phyloP scores from a whole-genome alignment of 225 moss, liverwort and hornwort genomes.

The Rhytidiadelphus loreus region DNA sequence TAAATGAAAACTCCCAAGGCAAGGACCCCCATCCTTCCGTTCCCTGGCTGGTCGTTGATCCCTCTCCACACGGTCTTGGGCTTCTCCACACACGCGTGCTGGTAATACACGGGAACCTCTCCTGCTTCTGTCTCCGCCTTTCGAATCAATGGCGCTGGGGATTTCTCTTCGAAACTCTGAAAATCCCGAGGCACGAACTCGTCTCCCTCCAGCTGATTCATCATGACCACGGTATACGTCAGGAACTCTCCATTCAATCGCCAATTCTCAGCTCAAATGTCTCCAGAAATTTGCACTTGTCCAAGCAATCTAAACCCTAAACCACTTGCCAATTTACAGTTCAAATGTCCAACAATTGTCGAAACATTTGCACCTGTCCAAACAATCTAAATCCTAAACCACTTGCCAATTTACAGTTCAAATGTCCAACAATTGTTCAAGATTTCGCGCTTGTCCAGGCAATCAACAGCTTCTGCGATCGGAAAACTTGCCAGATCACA shows the following conservation, averaged over 20 bases:
- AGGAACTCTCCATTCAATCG: background rate
- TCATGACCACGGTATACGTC: background rate
- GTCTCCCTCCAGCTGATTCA: background rate
- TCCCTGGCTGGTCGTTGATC: background rate
- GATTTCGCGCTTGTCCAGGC: background rate
- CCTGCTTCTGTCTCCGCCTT: background rate
- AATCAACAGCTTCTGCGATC: background rate
- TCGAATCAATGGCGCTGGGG: background rate
- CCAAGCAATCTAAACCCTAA: too few relatives aligned
- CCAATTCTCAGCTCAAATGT: background rate
- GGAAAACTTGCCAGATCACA: too few relatives aligned
- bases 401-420: background rate
- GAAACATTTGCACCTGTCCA: background rate
- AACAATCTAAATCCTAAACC: too few relatives aligned
- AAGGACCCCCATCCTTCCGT: background rate
- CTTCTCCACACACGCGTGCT: slow-evolving; percentile 2
- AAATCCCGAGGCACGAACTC: background rate
- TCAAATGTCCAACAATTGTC: background rate
- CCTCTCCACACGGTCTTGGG: background rate
- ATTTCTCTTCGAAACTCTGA: background rate
- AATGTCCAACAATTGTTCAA: background rate
- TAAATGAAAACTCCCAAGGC: background rate
- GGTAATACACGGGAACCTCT: background rate
- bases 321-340: background rate
- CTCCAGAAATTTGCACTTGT: too few relatives aligned